Evolutionary conservation across 2,329 filamentous ascomycete genomes (phyloP).

Genomic region (Fusarium sp.): DNA sequence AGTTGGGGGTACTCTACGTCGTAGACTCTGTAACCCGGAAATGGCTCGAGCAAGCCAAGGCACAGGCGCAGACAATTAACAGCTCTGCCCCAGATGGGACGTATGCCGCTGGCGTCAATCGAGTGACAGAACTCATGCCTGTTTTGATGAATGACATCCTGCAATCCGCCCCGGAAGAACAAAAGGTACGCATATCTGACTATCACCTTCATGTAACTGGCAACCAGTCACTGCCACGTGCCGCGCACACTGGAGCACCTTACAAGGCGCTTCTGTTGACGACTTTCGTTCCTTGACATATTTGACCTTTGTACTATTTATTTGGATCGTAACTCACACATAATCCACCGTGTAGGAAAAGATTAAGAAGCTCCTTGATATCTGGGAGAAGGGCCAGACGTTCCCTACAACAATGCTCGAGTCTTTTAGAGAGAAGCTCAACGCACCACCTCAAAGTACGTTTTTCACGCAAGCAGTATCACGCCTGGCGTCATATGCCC

Average conservation of each 20-base stretch:
- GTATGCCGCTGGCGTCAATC: slow-evolving; percentile 92
- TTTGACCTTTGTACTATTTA: slow-evolving; percentile 22
- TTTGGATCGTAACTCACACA: slow-evolving; percentile 52
- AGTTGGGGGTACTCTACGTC: slow-evolving; percentile 98
- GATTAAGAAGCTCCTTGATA: slow-evolving; percentile 91
- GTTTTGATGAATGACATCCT: slow-evolving; percentile 96
- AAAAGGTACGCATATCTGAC: slow-evolving; percentile 82
- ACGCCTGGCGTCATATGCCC: neutral
- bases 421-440: slow-evolving; percentile 84
- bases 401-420: slow-evolving; percentile 84
- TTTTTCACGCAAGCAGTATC: slow-evolving; percentile 33
- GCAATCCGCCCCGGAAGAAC: slow-evolving; percentile 85
- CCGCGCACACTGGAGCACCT: slow-evolving; percentile 22
- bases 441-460: slow-evolving; percentile 72
- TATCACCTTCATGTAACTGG: slow-evolving; percentile 37
- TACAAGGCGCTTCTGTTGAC: slow-evolving; percentile 13
- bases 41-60: slow-evolving; percentile 96
- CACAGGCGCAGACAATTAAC: slow-evolving; percentile 82
- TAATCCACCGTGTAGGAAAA: slow-evolving; percentile 78
- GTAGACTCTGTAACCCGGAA: slow-evolving; percentile 99
- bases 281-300: slow-evolving; percentile 29
- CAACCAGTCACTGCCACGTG: slow-evolving; percentile 20
- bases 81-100: slow-evolving; percentile 87
- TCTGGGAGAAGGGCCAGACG: slow-evolving; percentile 95
- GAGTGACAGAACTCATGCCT: slow-evolving; percentile 94